phyloP scores from a whole-genome alignment of 2,329 filamentous ascomycete species.

The Apiospora rasikravindrae region DNA sequence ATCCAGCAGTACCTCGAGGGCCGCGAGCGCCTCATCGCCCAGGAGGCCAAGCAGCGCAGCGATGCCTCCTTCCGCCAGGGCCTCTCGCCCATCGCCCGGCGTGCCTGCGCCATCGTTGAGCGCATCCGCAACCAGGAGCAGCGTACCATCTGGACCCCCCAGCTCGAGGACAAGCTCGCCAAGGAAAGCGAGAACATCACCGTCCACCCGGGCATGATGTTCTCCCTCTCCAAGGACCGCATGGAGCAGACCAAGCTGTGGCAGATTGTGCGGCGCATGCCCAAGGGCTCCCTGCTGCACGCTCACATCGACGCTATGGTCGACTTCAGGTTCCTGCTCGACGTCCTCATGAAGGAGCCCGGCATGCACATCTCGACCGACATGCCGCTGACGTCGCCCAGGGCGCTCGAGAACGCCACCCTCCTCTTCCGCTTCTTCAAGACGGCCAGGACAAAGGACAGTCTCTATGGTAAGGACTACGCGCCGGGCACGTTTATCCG shows the following conservation, averaged over 20 bases:
- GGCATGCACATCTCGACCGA: conserved; percentile 76
- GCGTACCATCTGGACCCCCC: conserved; percentile 75
- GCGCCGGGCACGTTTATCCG: conserved; percentile 62
- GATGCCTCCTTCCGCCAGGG: conserved; percentile 75
- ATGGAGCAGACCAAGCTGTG: conserved; percentile 87
- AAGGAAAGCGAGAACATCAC: conserved; percentile 63
- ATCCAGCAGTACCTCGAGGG: conserved; percentile 82
- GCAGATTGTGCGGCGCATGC: conserved; percentile 84
- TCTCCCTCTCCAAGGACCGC: conserved; percentile 79
- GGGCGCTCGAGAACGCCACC: conserved; percentile 57
- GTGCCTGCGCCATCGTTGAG: conserved; percentile 80
- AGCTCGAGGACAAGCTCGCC: conserved; percentile 72
- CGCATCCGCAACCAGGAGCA: conserved; percentile 81
- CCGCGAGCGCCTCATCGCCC: conserved; percentile 73
- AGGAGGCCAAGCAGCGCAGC: conserved; percentile 84
- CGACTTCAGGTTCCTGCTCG: conserved; percentile 80
- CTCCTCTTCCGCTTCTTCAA: conserved; percentile 69
- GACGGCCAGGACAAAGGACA: conserved; percentile 47
- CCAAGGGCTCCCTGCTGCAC: conserved; percentile 86
- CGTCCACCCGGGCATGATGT: conserved; percentile 92
- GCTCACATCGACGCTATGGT: conserved; percentile 92
- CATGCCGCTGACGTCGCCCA: conserved; percentile 58
- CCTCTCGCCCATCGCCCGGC: conserved; percentile 78
- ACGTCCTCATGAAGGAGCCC: conserved; percentile 70
- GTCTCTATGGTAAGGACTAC: conserved; percentile 73